These are phyloP conservation scores for Karstenula rhodostoma DNA, from an alignment of 2,329 filamentous ascomycete genomes.

Conservation along the genomic window DNA sequence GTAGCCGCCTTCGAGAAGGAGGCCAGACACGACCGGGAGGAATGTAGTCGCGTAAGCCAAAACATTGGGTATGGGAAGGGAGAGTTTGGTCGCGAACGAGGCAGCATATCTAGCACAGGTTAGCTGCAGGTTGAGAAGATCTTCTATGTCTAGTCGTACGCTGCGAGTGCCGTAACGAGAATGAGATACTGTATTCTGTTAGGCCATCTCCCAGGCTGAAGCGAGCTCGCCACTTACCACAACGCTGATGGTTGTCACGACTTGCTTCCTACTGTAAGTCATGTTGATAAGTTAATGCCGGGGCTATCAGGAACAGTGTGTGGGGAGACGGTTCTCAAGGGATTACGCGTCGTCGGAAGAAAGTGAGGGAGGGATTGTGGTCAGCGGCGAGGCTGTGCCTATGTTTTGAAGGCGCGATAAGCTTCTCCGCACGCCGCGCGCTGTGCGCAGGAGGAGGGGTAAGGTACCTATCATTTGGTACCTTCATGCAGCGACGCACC, in stretches of 20 bases:
- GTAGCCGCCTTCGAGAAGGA: constrained; percentile 52
- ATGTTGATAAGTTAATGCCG: constrained; percentile 23
- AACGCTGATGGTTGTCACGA: constrained; percentile 50
- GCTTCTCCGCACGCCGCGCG: constrained; percentile 1
- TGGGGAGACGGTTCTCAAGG: neutral
- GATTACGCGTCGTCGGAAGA: neutral
- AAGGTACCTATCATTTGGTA: constrained; percentile 1
- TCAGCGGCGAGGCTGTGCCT: neutral
- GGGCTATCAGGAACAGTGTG: neutral
- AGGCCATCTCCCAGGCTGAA: constrained; percentile 5
- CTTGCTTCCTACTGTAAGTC: constrained; percentile 49
- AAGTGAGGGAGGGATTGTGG: neutral
- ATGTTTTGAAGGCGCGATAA: neutral
- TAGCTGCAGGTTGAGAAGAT: constrained; percentile 10
- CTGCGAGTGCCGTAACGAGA: constrained; percentile 41
- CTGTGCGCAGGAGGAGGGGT: constrained; percentile 4
- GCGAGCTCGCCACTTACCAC: constrained; percentile 33
- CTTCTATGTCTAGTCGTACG: neutral
- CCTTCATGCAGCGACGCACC: neutral
- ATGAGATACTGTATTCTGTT: constrained; percentile 50
- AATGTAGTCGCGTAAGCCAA: constrained; percentile 53
- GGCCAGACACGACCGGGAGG: constrained; percentile 53
- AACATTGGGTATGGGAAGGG: constrained; percentile 53
- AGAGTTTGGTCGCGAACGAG: constrained; percentile 43
- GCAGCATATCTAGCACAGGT: constrained; percentile 37